phyloP scores from a whole-genome alignment of 495 filamentous ascomycete species.

The Aspergillus baeticus region DNA sequence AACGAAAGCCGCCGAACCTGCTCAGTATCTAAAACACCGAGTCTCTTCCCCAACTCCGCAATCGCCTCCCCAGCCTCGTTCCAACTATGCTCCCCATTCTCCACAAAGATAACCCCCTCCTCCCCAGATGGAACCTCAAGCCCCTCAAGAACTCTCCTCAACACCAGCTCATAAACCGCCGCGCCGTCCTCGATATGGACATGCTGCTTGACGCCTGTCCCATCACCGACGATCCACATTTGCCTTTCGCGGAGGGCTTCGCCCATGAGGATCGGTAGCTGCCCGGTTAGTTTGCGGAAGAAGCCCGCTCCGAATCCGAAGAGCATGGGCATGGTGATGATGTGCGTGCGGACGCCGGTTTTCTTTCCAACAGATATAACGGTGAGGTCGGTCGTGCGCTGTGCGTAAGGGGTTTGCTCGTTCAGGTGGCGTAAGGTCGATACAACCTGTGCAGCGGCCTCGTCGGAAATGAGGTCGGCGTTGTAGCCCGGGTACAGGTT shows the following conservation, averaged over 20 bases:
- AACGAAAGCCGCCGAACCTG: no score
- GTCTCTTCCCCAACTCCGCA: not conserved
- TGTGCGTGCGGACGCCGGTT: not conserved
- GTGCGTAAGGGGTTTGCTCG: not conserved
- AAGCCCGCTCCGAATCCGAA: not conserved
- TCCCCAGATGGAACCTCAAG: not conserved
- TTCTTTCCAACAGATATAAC: not conserved
- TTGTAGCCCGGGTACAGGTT: no score
- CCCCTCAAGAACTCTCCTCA: not conserved
- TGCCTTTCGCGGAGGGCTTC: not conserved
- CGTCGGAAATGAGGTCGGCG: no score
- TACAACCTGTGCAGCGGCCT: no score
- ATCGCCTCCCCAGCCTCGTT: not conserved
- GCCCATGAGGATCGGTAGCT: constrained; percentile 34
- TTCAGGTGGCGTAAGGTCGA: not conserved
- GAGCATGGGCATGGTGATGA: not conserved
- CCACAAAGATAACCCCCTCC: not conserved
- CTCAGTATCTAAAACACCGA: constrained; percentile 31
- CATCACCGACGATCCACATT: not conserved
- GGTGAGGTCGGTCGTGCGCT: not conserved
- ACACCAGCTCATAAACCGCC: not conserved
- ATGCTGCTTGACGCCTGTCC: not conserved
- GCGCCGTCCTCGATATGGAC: not conserved
- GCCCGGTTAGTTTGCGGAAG: constrained; percentile 38
- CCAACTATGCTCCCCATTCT: not conserved